A percentile compares a stretch with the other conserved stretches of the same genome.
These are phyloP conservation scores for Odonthalia washingtoniensis DNA, from an alignment of 31 red algal species.

Conservation along the genomic window DNA sequence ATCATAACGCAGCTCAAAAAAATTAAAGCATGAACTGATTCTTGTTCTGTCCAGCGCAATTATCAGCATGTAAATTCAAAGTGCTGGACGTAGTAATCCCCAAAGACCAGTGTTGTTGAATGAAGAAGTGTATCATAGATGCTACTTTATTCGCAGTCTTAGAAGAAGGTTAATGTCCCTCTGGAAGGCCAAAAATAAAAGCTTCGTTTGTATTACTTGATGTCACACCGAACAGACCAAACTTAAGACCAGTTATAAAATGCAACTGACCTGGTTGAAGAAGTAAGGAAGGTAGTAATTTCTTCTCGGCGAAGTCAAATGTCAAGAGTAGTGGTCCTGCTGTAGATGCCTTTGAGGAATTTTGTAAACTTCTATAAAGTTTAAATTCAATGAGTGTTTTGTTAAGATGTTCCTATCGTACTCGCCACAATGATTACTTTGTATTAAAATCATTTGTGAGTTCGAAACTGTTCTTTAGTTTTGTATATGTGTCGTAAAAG, in stretches of 20 bases:
- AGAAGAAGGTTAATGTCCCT: too few relatives aligned
- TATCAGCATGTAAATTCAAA: too few relatives aligned
- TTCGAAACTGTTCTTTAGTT: not conserved
- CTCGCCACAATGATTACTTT: not conserved
- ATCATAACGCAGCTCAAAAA: too few relatives aligned
- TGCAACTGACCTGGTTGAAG: not conserved
- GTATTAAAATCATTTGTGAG: not conserved
- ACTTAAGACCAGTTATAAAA: not conserved
- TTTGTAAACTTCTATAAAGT: not conserved
- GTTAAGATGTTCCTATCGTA: not conserved
- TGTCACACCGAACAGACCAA: not conserved
- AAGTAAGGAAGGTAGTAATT: not conserved
- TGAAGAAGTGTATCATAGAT: too few relatives aligned
- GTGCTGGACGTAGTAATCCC: too few relatives aligned
- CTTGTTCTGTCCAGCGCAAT: slow-evolving; percentile 30
- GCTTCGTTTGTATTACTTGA: not conserved
- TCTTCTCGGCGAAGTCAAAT: not conserved
- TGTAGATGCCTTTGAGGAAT: not conserved
- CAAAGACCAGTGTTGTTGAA: too few relatives aligned
- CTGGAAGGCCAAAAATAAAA: too few relatives aligned
- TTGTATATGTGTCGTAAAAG: not conserved
- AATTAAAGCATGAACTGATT: slow-evolving; percentile 26
- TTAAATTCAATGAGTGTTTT: not conserved
- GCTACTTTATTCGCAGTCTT: too few relatives aligned
- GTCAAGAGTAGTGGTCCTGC: not conserved